Conservation (phyloP, 2,329 filamentous ascomycete genomes). For the Alternaria sp. region DNA sequence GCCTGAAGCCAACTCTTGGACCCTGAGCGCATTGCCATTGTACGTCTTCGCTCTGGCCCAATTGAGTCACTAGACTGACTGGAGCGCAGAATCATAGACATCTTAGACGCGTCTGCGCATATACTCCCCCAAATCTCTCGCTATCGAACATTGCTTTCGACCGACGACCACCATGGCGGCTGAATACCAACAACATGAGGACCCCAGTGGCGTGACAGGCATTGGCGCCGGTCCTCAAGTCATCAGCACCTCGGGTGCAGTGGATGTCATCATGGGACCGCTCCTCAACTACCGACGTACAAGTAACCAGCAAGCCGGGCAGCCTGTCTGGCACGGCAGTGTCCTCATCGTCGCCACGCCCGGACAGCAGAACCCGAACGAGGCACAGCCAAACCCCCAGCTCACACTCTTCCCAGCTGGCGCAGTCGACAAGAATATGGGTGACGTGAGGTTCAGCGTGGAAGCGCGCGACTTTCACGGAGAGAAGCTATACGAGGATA, state of each 20-base stretch:
- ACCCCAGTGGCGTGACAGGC: constrained; percentile 40
- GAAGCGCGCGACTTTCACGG: constrained; percentile 51
- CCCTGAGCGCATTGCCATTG: constrained; percentile 21
- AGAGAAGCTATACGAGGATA: constrained; percentile 67
- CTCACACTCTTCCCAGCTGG: constrained; percentile 66
- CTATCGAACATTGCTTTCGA: constrained; percentile 1
- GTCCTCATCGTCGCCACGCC: constrained; percentile 82
- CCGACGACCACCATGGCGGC: not conserved
- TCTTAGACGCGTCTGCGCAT: constrained; percentile 8
- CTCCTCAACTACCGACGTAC: constrained; percentile 80
- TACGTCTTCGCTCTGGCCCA: constrained; percentile 12
- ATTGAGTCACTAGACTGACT: constrained; percentile 19
- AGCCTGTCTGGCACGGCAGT: constrained; percentile 77
- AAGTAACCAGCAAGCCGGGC: constrained; percentile 59
- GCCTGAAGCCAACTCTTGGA: constrained; percentile 10
- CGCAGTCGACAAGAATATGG: constrained; percentile 29
- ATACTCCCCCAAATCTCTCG: not conserved
- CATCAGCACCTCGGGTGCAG: constrained; percentile 46
- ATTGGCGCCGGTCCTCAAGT: constrained; percentile 54
- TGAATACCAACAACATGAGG: constrained; percentile 21
- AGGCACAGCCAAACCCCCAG: constrained; percentile 53
- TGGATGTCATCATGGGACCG: constrained; percentile 73
- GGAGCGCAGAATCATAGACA: constrained; percentile 1
- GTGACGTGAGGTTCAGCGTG: constrained; percentile 34
- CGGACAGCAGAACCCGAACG: constrained; percentile 57